phyloP scores from a whole-genome alignment of 768 basidiomycete species.

The Lactarius trivialis region DNA sequence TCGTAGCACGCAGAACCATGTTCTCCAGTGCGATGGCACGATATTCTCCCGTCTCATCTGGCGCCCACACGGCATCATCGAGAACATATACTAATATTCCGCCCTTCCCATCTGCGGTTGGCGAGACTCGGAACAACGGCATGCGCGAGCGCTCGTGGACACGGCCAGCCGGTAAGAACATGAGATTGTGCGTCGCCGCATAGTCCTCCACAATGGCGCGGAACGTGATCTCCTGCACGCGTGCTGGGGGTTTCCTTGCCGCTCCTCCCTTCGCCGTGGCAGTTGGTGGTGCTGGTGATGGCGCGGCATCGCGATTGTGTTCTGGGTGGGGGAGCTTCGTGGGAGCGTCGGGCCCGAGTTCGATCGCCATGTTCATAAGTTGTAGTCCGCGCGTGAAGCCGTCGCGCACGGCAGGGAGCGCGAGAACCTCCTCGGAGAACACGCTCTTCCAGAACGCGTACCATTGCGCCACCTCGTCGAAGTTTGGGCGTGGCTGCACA shows the following conservation, averaged over 20 bases:
- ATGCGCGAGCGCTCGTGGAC: constrained; percentile 82
- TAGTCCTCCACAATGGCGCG: constrained; percentile 87
- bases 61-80: constrained; percentile 92
- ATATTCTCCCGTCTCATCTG: constrained; percentile 54
- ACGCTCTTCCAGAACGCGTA: constrained; percentile 80
- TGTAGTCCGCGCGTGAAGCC: constrained; percentile 88
- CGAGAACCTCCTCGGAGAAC: constrained; percentile 68
- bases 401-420: constrained; percentile 54
- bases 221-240: constrained; percentile 84
- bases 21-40: constrained; percentile 80
- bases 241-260: constrained; percentile 39
- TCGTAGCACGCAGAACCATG: constrained; percentile 65
- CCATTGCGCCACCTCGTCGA: constrained; percentile 93
- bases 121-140: constrained; percentile 82
- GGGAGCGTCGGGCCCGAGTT: constrained; percentile 73
- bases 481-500: constrained; percentile 77
- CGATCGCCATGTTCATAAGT: constrained; percentile 91
- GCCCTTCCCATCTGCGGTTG: constrained; percentile 72
- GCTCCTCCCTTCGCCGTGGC: constrained; percentile 32
- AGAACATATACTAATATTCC: constrained; percentile 84
- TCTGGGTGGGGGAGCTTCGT: constrained; percentile 63
- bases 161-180: constrained; percentile 84
- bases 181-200: constrained; percentile 75
- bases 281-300: constrained; percentile 25
- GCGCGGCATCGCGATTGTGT: constrained; percentile 39